Base-by-base conservation (phyloP, 2,329 filamentous ascomycete species). In the Pestalotiopsis sp. region DNA sequence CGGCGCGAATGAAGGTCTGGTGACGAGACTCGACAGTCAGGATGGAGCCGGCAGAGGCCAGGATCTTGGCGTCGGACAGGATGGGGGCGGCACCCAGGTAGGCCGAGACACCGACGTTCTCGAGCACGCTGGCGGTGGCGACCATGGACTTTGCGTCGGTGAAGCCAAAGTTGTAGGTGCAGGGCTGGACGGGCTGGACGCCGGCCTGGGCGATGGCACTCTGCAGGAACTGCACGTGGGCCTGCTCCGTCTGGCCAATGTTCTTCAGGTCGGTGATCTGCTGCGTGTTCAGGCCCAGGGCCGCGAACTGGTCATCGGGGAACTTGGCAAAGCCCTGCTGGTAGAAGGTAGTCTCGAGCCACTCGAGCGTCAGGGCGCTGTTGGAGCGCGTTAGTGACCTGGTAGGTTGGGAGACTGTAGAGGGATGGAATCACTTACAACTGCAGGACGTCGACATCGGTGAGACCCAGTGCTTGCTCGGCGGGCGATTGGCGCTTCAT, bases 341-440 rank as follows among this genome's bases (percentile, higher is more conserved):
- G 84, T 94, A 94, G 81, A 93, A 94, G 67, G 86, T 84, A 27
- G 89, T 85, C 82, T 94, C 92, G 75, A 94, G 90, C 81, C 92
- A 90, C 81, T 94, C 92, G 60, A 93, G 85, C 5, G 91, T 93
- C 68, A 93, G 83, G 71, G 91, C 91, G 76, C 89, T 91, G 71
- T 13, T 36, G 20, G 20, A 67, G 41, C 39, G 57, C 59, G 68
- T 73, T 73, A 72, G 69, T 67, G 67, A 73, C 70, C 67, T 72
- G 73, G 49, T 67, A 39, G 65, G 23, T 3, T 14, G 49, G 25
- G 20, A 2, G 12, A 38, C 11, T 65, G 14, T 11, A 11, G 12
- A 36, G 59, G 31, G 27, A 61, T 14, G 13, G 27, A 2, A 2
- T 31, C 38, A 79, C 86, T 79, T 79, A 88, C 86, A 89, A 89